phyloP scores from a whole-genome alignment of 148 eudicot genomes.

The Silene conica region DNA sequence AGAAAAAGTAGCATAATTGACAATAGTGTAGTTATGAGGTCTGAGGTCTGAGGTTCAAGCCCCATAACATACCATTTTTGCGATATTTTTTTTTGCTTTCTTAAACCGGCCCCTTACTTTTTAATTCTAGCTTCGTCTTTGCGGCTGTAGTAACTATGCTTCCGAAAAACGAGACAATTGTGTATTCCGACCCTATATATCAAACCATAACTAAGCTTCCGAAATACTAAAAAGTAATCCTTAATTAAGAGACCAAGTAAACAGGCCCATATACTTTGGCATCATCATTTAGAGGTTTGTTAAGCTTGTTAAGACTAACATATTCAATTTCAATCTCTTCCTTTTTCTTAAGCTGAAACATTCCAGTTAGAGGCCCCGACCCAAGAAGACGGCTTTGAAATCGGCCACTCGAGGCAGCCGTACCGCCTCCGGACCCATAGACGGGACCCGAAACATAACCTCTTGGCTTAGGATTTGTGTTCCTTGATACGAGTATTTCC shows the following conservation, averaged over 20 bases:
- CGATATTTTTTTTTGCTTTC: too few species aligned
- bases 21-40: too few species aligned
- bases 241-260: conserved; percentile 24
- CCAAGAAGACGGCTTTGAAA: conserved; percentile 2
- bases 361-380: conserved; percentile 23
- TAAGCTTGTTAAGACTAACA: conserved; percentile 21
- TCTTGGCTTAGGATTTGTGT: background rate
- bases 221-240: too few species aligned
- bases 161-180: too few species aligned
- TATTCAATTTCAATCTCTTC: conserved; percentile 16
- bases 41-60: too few species aligned
- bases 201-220: too few species aligned
- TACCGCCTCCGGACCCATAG: background rate
- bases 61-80: too few species aligned
- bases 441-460: conserved; percentile 23
- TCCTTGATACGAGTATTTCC: conserved; percentile 5
- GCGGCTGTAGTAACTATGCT: too few species aligned
- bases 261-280: conserved; percentile 28
- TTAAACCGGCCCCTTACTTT: too few species aligned
- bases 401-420: background rate
- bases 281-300: conserved; percentile 19
- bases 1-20: too few species aligned
- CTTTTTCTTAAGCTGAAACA: conserved; percentile 15
- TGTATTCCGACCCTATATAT: too few species aligned
- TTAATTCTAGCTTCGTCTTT: too few species aligned